Evolutionary conservation across 225 moss, liverwort and hornwort species (phyloP).

Genomic region (Marchantia polymorpha): DNA sequence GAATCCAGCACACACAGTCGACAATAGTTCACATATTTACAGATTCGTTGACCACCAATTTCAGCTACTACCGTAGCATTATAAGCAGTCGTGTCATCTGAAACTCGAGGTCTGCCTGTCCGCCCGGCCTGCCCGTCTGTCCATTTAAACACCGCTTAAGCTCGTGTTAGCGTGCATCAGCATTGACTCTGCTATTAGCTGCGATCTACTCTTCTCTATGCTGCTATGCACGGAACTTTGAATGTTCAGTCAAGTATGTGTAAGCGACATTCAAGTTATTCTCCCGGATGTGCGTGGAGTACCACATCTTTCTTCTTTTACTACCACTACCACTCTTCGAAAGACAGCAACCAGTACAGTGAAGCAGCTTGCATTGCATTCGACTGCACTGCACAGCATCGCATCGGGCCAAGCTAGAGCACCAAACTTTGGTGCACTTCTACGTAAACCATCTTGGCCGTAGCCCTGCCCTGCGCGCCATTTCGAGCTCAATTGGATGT

Average conservation of each 20-base stretch:
- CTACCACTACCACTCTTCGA: no score
- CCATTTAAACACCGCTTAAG: no score
- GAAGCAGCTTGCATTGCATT: background rate
- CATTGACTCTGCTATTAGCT: no score
- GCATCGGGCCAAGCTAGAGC: background rate
- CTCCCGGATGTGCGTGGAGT: background rate
- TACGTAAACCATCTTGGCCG: background rate
- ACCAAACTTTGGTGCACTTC: background rate
- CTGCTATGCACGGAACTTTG: no score
- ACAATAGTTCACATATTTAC: background rate
- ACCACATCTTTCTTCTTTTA: background rate
- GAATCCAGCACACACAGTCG: background rate
- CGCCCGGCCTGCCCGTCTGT: background rate
- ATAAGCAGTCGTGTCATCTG: background rate
- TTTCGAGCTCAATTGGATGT: background rate
- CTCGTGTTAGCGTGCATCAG: no score
- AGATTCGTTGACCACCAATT: background rate
- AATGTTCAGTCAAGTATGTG: background rate
- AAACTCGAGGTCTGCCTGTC: no score
- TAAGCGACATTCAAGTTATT: background rate
- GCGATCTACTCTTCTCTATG: no score
- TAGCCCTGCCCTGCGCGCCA: background rate
- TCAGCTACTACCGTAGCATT: background rate
- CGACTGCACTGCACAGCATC: background rate
- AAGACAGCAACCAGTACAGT: background rate